A percentile compares a stretch with the other conserved stretches of the same genome.
Conservation (phyloP, 2,329 filamentous ascomycete species). For the Aurifilum marmelostoma region DNA sequence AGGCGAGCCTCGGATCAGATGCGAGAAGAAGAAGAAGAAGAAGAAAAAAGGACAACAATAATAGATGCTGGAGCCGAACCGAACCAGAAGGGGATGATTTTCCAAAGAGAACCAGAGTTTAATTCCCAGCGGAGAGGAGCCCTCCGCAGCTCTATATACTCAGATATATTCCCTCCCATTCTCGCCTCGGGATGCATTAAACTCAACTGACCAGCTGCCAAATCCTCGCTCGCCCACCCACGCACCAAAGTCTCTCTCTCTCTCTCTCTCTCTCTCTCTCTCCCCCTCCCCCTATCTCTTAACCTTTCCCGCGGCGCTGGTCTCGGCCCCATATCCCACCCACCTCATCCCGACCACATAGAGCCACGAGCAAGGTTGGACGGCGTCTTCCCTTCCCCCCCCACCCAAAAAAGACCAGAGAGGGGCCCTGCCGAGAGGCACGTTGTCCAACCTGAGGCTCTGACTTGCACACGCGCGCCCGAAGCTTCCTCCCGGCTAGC, state of each 20-base stretch:
- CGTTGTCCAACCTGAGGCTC: neutral
- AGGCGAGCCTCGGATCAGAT: neutral
- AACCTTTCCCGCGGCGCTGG: neutral
- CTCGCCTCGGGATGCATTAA: neutral
- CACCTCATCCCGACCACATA: neutral
- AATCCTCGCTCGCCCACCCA: too few species aligned
- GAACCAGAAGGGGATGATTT: neutral
- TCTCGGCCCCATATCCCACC: neutral
- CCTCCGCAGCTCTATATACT: neutral
- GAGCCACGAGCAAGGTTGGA: neutral
- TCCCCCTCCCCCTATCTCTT: too few species aligned
- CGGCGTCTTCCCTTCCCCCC: too few species aligned
- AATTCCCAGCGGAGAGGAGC: neutral
- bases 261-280: too few species aligned
- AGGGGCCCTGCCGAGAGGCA: neutral
- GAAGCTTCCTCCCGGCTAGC: neutral
- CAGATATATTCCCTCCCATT: neutral
- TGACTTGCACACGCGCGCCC: neutral
- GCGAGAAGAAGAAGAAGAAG: too few species aligned
- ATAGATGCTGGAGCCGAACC: neutral
- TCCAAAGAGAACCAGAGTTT: neutral
- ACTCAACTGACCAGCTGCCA: too few species aligned
- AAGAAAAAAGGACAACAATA: neutral
- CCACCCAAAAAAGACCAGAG: too few species aligned
- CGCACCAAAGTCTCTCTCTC: too few species aligned